A percentile compares a stretch with the other conserved stretches of the same genome.
Conservation (phyloP, 2,329 filamentous ascomycete genomes). For the Spiromastix sp. region DNA sequence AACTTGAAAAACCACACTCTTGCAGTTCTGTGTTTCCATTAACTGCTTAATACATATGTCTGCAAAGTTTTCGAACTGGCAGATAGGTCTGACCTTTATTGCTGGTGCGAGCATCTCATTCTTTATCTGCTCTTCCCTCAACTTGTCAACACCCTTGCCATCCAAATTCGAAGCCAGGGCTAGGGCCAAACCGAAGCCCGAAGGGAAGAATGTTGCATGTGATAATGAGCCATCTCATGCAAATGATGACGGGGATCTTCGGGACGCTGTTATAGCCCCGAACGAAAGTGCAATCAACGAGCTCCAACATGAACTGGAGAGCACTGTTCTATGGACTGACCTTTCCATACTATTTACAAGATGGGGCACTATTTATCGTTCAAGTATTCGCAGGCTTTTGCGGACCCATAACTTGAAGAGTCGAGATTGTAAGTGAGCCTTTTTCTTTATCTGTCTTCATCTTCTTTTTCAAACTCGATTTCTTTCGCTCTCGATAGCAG, state of each 20-base stretch:
- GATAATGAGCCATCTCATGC: not conserved
- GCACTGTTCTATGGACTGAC: slow-evolving; percentile 4
- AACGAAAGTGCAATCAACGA: slow-evolving; percentile 7
- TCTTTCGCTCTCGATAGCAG: too few relatives aligned
- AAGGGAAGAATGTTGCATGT: not conserved
- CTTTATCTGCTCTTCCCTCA: not conserved
- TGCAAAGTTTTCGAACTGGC: slow-evolving; percentile 1
- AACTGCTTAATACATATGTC: slow-evolving; percentile 1
- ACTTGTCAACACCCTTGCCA: not conserved
- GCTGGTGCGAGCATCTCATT: slow-evolving; percentile 6
- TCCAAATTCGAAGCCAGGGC: not conserved
- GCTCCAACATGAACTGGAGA: slow-evolving; percentile 3
- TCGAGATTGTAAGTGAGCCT: slow-evolving; percentile 7
- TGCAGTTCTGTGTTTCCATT: slow-evolving; percentile 1
- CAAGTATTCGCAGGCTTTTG: slow-evolving; percentile 1
- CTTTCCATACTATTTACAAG: slow-evolving; percentile 4
- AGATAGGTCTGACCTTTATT: slow-evolving; percentile 4
- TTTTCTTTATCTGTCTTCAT: not conserved
- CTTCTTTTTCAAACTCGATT: too few relatives aligned
- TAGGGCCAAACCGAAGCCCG: not conserved
- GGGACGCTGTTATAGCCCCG: slow-evolving; percentile 2
- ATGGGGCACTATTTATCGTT: slow-evolving; percentile 5
- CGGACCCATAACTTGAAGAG: slow-evolving; percentile 7
- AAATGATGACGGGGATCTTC: slow-evolving; percentile 8
- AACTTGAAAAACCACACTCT: not conserved